These are phyloP conservation scores for Zygoascus meyerae DNA, from an alignment of 1,139 yeast species.

Conservation along the genomic window DNA sequence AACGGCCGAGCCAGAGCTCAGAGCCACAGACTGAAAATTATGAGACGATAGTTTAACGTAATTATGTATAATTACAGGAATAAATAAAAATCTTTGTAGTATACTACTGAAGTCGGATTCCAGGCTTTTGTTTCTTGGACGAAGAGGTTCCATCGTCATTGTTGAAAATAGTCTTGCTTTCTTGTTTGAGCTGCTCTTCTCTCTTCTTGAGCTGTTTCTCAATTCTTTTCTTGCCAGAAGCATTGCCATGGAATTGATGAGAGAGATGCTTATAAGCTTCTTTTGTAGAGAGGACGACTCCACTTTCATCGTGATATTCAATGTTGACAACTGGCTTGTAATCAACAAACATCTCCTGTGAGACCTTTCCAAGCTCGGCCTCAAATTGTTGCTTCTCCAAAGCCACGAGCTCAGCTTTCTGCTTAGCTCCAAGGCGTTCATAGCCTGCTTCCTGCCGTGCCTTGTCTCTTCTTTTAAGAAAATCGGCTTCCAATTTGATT, in stretches of 20 bases:
- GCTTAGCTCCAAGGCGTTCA: constrained; percentile 31
- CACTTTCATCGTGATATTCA: constrained; percentile 65
- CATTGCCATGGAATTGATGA: constrained; percentile 78
- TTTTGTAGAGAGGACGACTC: constrained; percentile 58
- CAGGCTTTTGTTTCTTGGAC: constrained; percentile 10
- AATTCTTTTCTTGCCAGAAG: constrained; percentile 41
- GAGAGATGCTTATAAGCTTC: constrained; percentile 84
- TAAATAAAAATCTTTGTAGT: neutral
- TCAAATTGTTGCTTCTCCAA: constrained; percentile 36
- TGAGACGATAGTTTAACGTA: too few relatives aligned
- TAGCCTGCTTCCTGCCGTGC: constrained; percentile 26
- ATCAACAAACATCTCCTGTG: constrained; percentile 35
- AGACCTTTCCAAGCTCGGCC: constrained; percentile 28
- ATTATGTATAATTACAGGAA: neutral
- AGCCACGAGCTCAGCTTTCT: constrained; percentile 35
- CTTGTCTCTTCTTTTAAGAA: constrained; percentile 34
- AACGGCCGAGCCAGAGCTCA: too few relatives aligned
- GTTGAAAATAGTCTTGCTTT: constrained; percentile 26
- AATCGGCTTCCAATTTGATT: constrained; percentile 28
- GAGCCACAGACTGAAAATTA: neutral
- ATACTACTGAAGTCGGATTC: constrained; percentile 11
- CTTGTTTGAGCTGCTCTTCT: constrained; percentile 20
- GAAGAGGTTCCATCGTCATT: neutral
- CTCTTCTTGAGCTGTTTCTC: constrained; percentile 36
- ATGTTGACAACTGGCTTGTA: constrained; percentile 65